These are phyloP conservation scores for Penicillium sp. DNA, from an alignment of 2,329 filamentous ascomycete genomes.

Conservation along the genomic window DNA sequence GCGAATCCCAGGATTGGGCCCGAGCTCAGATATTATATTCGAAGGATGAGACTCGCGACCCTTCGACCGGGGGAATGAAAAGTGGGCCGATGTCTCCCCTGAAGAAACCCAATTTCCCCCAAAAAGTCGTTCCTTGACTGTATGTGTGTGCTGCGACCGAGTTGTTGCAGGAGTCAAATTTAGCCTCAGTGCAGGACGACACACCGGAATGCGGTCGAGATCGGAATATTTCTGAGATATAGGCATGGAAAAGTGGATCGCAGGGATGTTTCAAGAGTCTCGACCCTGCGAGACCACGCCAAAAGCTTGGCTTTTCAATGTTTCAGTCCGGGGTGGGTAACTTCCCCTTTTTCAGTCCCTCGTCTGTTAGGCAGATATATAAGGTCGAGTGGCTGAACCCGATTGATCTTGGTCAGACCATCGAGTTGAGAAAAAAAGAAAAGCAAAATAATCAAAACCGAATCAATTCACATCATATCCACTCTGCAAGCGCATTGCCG, in stretches of 20 bases:
- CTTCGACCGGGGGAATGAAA: conserved; percentile 16
- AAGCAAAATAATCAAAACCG: not conserved
- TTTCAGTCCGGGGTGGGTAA: not conserved
- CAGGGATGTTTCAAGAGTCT: not conserved
- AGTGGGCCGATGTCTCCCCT: conserved; percentile 12
- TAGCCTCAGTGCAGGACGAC: not conserved
- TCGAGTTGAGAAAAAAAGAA: too few species aligned
- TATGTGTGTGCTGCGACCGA: too few species aligned
- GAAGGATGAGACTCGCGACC: conserved; percentile 3
- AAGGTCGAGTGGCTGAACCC: not conserved
- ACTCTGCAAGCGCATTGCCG: not conserved
- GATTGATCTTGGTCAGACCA: too few species aligned
- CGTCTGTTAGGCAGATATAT: not conserved
- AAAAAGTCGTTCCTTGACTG: not conserved
- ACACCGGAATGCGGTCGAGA: not conserved
- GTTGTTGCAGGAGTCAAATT: not conserved
- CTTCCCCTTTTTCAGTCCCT: not conserved
- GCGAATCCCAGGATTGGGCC: not conserved
- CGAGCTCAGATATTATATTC: not conserved
- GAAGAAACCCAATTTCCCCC: not conserved
- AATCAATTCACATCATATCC: not conserved
- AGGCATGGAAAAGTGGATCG: not conserved
- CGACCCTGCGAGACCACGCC: not conserved
- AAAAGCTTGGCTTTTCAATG: not conserved
- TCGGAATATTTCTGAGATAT: not conserved